Conservation (phyloP, 495 filamentous ascomycete species). For the Penicillium tannophilum region DNA sequence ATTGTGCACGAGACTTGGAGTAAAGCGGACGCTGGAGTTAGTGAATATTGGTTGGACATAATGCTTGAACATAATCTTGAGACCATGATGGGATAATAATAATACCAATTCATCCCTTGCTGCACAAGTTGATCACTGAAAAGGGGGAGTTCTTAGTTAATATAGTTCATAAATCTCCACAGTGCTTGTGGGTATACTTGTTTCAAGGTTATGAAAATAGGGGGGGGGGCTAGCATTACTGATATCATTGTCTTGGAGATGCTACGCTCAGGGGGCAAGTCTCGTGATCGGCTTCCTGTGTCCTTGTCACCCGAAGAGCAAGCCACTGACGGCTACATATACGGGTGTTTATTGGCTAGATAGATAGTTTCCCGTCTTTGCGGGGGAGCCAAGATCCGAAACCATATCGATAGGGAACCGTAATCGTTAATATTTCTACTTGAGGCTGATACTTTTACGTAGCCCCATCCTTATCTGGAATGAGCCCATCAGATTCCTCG, state of each 20-base stretch:
- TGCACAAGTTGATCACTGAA: not conserved
- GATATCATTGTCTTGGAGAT: not conserved
- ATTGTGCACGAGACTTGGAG: slow-evolving; percentile 29
- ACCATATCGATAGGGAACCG: not conserved
- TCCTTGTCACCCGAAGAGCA: not conserved
- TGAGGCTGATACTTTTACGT: slow-evolving; percentile 1
- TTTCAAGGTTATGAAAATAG: not conserved
- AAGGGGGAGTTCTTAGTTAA: not conserved
- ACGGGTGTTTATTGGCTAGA: not conserved
- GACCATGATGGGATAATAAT: slow-evolving; percentile 29
- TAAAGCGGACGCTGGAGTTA: slow-evolving; percentile 23
- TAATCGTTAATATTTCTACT: not conserved
- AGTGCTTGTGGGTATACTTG: not conserved
- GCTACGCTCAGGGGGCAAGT: not conserved
- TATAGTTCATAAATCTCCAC: not conserved
- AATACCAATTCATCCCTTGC: not conserved
- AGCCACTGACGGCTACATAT: not conserved
- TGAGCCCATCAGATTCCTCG: not conserved
- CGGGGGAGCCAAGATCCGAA: not conserved
- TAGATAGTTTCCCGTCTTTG: not conserved
- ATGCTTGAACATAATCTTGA: slow-evolving; percentile 30
- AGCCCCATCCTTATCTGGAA: not conserved
- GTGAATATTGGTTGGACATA: slow-evolving; percentile 27
- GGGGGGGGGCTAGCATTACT: not conserved
- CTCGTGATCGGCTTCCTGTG: not conserved